phyloP scores from a whole-genome alignment of 352 stramenopile genomes.

The Globisporangium splendens region DNA sequence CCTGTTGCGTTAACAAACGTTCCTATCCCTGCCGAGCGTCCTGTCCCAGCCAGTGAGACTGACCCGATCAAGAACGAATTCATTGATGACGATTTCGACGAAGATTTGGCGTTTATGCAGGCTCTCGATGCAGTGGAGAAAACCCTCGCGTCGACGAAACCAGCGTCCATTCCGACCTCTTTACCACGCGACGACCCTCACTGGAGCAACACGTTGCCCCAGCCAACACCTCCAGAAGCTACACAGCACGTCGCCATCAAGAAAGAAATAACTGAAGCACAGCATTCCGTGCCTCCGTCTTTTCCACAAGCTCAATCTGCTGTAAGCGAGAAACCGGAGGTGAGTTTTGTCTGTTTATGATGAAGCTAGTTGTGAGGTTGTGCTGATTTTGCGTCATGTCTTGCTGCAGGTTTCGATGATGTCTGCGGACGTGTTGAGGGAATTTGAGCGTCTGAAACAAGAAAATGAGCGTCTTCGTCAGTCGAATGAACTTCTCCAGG shows the following conservation, averaged over 20 bases:
- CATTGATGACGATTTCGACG: constrained; percentile 56
- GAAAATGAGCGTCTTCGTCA: constrained; percentile 63
- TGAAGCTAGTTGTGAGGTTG: too few relatives aligned
- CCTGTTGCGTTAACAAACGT: neutral
- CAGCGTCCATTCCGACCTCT: neutral
- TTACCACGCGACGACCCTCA: neutral
- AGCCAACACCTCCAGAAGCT: neutral
- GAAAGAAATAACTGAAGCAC: neutral
- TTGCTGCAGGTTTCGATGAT: constrained; percentile 9
- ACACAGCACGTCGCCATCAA: neutral
- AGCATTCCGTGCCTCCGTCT: neutral
- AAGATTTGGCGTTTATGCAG: constrained; percentile 63
- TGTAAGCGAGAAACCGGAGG: neutral
- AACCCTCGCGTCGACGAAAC: constrained; percentile 33
- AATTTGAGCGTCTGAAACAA: constrained; percentile 61
- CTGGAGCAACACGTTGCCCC: neutral
- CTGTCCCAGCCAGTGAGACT: too few relatives aligned
- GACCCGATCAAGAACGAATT: constrained; percentile 35
- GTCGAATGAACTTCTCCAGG: constrained; percentile 64
- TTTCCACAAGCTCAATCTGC: neutral
- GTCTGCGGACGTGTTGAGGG: constrained; percentile 35
- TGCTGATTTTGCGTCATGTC: neutral
- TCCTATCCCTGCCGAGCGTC: neutral
- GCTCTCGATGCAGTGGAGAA: constrained; percentile 65
- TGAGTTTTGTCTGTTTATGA: neutral